Conservation (phyloP, 805 yeast genomes). For the Ogataea zsoltii region DNA sequence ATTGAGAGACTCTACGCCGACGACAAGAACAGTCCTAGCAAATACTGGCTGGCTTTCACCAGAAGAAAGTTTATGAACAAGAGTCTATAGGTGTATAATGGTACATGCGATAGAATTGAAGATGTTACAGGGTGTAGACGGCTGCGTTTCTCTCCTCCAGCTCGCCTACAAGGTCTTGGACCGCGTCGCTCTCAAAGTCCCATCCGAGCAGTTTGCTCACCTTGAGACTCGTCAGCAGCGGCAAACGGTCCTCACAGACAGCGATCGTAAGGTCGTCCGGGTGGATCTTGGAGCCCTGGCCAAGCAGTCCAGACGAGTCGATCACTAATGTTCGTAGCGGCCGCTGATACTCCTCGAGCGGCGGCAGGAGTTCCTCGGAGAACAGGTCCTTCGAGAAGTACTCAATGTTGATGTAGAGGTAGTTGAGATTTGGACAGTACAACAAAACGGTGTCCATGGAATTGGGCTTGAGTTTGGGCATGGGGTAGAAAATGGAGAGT, state of each 20-base stretch:
- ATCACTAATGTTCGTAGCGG: conserved; percentile 66
- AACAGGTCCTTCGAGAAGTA: conserved; percentile 60
- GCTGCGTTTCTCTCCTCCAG: conserved; percentile 79
- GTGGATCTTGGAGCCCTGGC: conserved; percentile 77
- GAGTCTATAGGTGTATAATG: conserved; percentile 45
- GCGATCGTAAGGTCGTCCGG: conserved; percentile 91
- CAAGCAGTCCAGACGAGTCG: conserved; percentile 84
- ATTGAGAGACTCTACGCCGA: conserved; percentile 70
- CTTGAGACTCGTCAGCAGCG: conserved; percentile 60
- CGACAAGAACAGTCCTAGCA: conserved; percentile 66
- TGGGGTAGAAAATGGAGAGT: conserved; percentile 77
- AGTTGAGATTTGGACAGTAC: conserved; percentile 71
- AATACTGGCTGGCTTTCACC: conserved; percentile 94
- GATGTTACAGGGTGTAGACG: conserved; percentile 44
- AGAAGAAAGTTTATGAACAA: conserved; percentile 96
- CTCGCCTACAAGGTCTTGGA: conserved; percentile 62
- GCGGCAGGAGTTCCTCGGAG: conserved; percentile 44
- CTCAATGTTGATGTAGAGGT: conserved; percentile 75
- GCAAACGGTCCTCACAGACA: conserved; percentile 73
- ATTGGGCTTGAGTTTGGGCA: conserved; percentile 73
- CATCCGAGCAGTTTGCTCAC: conserved; percentile 83
- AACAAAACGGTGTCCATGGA: conserved; percentile 73
- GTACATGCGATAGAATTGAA: conserved; percentile 3
- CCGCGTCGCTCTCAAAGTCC: conserved; percentile 65
- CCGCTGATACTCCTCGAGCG: conserved; percentile 30